Evolutionary conservation across 495 filamentous ascomycete genomes (phyloP).

Genomic region (Aspergillus heteromorphus): DNA sequence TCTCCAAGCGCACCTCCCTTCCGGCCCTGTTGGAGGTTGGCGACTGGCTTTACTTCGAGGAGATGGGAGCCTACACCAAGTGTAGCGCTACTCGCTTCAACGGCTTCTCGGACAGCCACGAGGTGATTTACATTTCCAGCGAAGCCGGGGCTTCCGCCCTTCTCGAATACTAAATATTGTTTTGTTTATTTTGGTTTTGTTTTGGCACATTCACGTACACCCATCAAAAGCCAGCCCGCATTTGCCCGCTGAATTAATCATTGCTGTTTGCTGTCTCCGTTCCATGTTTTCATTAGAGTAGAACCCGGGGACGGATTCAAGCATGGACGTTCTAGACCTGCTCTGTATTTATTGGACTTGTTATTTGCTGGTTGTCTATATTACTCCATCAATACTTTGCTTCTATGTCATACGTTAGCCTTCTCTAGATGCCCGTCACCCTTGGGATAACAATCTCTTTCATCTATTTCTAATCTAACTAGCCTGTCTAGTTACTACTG

Average conservation of each 20-base stretch:
- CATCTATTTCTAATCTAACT: neutral
- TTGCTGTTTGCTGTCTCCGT: constrained; percentile 5
- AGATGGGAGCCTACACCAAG: constrained; percentile 98
- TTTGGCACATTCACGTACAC: constrained; percentile 3
- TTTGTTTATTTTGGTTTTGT: constrained; percentile 5
- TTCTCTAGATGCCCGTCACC: too few species aligned
- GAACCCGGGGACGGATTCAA: neutral
- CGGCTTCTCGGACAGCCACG: constrained; percentile 88
- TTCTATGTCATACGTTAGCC: neutral
- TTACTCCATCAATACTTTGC: neutral
- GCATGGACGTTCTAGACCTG: too few species aligned
- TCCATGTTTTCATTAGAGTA: constrained; percentile 4
- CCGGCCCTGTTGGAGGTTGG: constrained; percentile 73
- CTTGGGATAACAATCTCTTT: neutral
- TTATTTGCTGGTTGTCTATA: too few species aligned
- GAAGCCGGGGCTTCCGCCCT: constrained; percentile 81
- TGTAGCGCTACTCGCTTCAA: constrained; percentile 98
- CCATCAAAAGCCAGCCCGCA: neutral
- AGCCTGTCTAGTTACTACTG: constrained; percentile 1
- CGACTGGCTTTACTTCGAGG: constrained; percentile 97
- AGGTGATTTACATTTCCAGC: constrained; percentile 89
- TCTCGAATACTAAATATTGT: constrained; percentile 45
- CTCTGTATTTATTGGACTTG: too few species aligned
- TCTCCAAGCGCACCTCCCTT: constrained; percentile 70
- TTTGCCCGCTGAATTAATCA: neutral